A percentile compares a stretch with the other conserved stretches of the same genome.
These are phyloP conservation scores for Talaromyces sp. DNA, from an alignment of 2,329 filamentous ascomycete genomes.

Conservation along the genomic window DNA sequence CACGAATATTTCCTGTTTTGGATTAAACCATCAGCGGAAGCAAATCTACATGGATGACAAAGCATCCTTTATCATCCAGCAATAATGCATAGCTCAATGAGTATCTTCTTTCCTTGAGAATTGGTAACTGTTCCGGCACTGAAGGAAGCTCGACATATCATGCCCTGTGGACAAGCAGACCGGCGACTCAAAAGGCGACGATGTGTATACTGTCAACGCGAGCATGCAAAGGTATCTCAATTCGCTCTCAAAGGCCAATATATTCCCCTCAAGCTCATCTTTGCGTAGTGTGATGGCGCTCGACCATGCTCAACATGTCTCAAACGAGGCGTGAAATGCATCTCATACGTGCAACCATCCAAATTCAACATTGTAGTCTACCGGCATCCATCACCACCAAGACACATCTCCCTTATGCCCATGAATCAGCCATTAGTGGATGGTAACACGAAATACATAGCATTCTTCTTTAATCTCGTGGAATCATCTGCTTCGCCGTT, in stretches of 20 bases:
- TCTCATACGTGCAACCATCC: not conserved
- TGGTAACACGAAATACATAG: not conserved
- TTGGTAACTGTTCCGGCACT: too few relatives aligned
- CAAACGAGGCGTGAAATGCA: not conserved
- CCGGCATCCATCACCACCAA: not conserved
- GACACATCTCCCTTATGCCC: not conserved
- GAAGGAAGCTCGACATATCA: not conserved
- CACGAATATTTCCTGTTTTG: not conserved
- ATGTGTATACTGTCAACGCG: not conserved
- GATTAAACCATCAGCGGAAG: not conserved
- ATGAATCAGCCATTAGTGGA: not conserved
- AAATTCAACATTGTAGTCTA: not conserved
- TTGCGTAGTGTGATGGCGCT: not conserved
- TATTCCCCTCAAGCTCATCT: not conserved
- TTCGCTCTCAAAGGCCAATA: too few relatives aligned
- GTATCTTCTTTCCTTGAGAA: not conserved
- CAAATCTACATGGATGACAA: not conserved
- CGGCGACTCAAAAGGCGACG: not conserved
- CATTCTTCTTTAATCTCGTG: not conserved
- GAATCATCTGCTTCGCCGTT: not conserved
- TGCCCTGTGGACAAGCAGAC: not conserved
- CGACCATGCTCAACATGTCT: slow-evolving; percentile 1
- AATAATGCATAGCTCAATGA: not conserved
- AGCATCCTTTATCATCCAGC: not conserved
- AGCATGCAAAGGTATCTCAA: not conserved